A percentile compares a stretch with the other conserved stretches of the same genome.
These are phyloP conservation scores for Anastatica hierochuntica DNA, from an alignment of 345 rosid genomes.

Conservation along the genomic window DNA sequence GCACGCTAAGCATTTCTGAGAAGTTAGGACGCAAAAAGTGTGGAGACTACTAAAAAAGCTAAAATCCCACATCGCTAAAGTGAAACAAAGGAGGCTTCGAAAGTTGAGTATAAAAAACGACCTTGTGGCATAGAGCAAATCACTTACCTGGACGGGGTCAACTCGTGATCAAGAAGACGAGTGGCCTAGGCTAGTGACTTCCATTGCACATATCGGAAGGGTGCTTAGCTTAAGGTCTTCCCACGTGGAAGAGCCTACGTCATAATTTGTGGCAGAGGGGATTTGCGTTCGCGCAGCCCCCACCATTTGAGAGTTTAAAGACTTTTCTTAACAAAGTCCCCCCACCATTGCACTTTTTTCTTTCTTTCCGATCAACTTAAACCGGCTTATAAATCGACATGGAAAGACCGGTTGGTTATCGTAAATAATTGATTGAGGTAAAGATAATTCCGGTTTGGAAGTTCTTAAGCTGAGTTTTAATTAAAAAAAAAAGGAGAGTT, in stretches of 20 bases:
- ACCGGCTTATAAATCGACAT: too few species aligned
- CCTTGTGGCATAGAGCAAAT: fast-evolving
- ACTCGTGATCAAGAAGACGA: background rate
- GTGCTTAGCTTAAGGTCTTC: slow-evolving; percentile 34
- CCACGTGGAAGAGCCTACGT: slow-evolving; percentile 49
- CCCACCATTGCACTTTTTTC: too few species aligned
- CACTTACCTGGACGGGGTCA: too few species aligned
- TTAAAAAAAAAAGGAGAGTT: too few species aligned
- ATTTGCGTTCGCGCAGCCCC: slow-evolving; percentile 61
- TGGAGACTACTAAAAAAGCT: background rate
- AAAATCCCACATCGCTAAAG: slow-evolving; percentile 12
- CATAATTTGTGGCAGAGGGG: slow-evolving; percentile 50
- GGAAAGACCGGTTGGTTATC: too few species aligned
- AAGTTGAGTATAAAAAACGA: background rate
- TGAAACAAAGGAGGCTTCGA: background rate
- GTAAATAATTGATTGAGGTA: too few species aligned
- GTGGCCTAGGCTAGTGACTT: slow-evolving; percentile 32
- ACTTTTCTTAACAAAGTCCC: too few species aligned
- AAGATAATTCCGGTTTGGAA: too few species aligned
- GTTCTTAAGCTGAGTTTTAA: too few species aligned
- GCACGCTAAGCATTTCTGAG: background rate
- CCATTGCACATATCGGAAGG: slow-evolving; percentile 32
- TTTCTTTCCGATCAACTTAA: too few species aligned
- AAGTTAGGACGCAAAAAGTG: background rate
- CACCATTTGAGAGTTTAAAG: too few species aligned